Evolutionary conservation across 495 filamentous ascomycete genomes (phyloP), one percentile per base, ranked within the genome.

Genomic region (Hamigera avellanea): DNA sequence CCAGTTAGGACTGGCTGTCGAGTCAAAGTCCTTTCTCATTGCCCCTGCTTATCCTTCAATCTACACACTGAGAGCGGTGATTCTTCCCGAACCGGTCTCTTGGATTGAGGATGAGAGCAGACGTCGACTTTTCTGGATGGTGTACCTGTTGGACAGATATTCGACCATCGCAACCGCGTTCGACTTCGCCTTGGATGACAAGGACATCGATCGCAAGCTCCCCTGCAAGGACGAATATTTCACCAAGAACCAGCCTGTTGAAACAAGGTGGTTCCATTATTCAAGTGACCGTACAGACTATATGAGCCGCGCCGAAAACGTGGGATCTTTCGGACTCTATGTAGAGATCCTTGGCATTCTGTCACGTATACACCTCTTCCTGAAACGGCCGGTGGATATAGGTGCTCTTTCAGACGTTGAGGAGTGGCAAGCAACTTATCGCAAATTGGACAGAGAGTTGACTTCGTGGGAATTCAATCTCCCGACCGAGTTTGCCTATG

Each of bases 51-150:
- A 78, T 52, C 70, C 75, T 4, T 87, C 84, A 5, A 93, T 93
- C 29, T 91, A 85, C 48, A 93, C 85, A 0, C 62, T 89, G 26
- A 69, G 86, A 33, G 83, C 84, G 12, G 83, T 85, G 56, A 75
- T 84, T 13, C 64, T 93, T 1, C 81, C 86, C 0, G 86, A 91
- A 31, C 67, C 86, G 0, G 78, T 79, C 25, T 81, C 84, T 31
- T 93, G 83, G 62, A 81, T 89, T 39, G 86, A 94, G 53, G 85
- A 93, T 34, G 86, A 94, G 49, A 79, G 83, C 31, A 66, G 84
- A 27, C 67, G 86, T 27, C 67, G 86, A 6, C 61, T 93, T 1
- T 93, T 94, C 62, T 94, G 86, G 86, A 88, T 86, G 81, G 78
- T 93, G 18, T 94, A 91, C 48, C 53, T 93, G 18, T 67, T 94